Conservation (phyloP, 1,284 basidiomycete genomes). For the Flammula alnicola region DNA sequence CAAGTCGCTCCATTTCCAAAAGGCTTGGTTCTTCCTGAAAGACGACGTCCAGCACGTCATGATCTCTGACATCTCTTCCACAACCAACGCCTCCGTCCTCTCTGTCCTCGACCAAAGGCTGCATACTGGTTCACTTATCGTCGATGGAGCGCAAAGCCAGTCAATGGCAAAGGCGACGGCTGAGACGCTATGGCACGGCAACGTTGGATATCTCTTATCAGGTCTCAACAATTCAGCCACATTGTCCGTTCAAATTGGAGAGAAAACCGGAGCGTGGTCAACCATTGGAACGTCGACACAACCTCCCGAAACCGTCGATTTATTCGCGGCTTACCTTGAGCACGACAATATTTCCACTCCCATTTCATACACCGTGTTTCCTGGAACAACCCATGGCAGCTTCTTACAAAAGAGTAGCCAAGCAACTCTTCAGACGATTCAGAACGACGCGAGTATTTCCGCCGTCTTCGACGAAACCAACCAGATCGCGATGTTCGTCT, state of each 20-base stretch:
- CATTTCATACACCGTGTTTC: slow-evolving; percentile 59
- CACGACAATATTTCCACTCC: slow-evolving; percentile 43
- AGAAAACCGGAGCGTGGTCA: slow-evolving; percentile 64
- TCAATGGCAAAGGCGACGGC: slow-evolving; percentile 15
- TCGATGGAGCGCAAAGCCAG: slow-evolving; percentile 42
- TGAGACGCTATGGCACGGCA: slow-evolving; percentile 59
- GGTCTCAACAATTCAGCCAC: slow-evolving; percentile 31
- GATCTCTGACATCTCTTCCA: slow-evolving; percentile 53
- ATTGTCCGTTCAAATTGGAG: slow-evolving; percentile 53
- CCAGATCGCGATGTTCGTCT: slow-evolving; percentile 45
- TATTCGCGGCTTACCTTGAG: slow-evolving; percentile 66
- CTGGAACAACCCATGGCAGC: slow-evolving; percentile 42
- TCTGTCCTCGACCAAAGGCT: slow-evolving; percentile 69
- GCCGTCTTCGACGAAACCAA: slow-evolving; percentile 45
- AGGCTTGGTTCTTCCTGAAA: slow-evolving; percentile 75
- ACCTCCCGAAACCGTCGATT: slow-evolving; percentile 53
- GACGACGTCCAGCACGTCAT: slow-evolving; percentile 66
- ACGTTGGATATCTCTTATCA: slow-evolving; percentile 57
- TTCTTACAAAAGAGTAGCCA: slow-evolving; percentile 37
- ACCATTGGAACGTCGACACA: slow-evolving; percentile 62
- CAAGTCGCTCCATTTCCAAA: slow-evolving; percentile 60
- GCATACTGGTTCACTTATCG: slow-evolving; percentile 44
- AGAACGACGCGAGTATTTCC: slow-evolving; percentile 47
- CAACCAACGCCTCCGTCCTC: slow-evolving; percentile 51
- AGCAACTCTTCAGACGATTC: slow-evolving; percentile 40